These are phyloP conservation scores for Cryptococcus neoformans DNA, from an alignment of 1,284 basidiomycete species.

Conservation along the genomic window DNA sequence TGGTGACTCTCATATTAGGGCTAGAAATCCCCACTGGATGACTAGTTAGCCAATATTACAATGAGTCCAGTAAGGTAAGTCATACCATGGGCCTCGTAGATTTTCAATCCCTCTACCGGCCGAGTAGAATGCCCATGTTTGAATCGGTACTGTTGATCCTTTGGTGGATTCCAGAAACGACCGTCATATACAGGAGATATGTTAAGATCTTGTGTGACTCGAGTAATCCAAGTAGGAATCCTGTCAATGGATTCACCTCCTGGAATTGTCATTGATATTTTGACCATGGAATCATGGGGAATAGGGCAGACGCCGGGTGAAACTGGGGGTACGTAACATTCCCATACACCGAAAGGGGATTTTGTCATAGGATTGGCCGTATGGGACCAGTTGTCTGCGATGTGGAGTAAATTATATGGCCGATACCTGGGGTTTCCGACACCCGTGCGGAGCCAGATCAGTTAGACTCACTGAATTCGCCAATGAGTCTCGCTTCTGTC, in stretches of 20 bases:
- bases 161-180: slow-evolving; percentile 95
- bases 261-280: slow-evolving; percentile 84
- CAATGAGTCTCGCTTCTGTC: slow-evolving; percentile 75
- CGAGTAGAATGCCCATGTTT: slow-evolving; percentile 58
- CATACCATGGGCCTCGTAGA: slow-evolving; percentile 87
- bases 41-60: no score
- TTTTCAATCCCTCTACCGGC: slow-evolving; percentile 60
- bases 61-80: no score
- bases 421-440: no score
- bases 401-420: not conserved
- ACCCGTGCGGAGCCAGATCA: no score
- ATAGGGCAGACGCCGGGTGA: slow-evolving; percentile 73
- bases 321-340: slow-evolving; percentile 71
- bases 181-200: slow-evolving; percentile 93
- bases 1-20: slow-evolving; percentile 78
- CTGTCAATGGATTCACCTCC: slow-evolving; percentile 81
- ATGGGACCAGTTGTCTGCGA: slow-evolving; percentile 80
- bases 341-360: slow-evolving; percentile 90
- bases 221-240: slow-evolving; percentile 87
- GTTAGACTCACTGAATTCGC: slow-evolving; percentile 88
- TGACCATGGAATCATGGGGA: slow-evolving; percentile 90
- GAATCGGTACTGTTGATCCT: slow-evolving; percentile 69
- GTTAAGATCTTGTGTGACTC: slow-evolving; percentile 88
- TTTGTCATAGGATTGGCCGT: slow-evolving; percentile 79
- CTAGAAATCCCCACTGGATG: slow-evolving; percentile 87